Evolutionary conservation across 306 rosid genomes (phyloP).

Genomic region (Adenanthera pavonina): DNA sequence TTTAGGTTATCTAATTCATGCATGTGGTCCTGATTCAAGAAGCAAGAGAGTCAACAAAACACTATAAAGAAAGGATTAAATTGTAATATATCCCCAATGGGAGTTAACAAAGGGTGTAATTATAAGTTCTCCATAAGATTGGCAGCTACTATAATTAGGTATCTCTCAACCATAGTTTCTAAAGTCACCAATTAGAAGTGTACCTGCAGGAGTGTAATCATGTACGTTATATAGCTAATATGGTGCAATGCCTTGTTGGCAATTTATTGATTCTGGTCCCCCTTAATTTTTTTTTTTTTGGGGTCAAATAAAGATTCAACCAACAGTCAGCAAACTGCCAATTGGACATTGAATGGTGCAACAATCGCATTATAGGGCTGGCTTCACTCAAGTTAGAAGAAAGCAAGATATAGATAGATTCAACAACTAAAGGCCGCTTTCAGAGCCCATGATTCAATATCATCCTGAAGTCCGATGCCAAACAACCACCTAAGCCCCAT

Average conservation of each 20-base stretch:
- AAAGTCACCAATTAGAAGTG: neutral
- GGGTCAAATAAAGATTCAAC: neutral
- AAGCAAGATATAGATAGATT: neutral
- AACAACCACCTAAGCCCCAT: neutral
- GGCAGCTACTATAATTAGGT: neutral
- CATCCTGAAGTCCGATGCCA: neutral
- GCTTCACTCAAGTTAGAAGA: constrained; percentile 14
- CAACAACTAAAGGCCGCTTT: neutral
- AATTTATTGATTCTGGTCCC: constrained; percentile 4
- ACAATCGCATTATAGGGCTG: neutral
- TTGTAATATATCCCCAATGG: neutral
- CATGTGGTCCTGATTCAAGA: constrained; percentile 28
- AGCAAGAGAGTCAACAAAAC: constrained; percentile 9
- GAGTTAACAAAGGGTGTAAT: neutral
- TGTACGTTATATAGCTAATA: neutral
- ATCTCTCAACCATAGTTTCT: neutral
- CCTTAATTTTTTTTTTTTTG: neutral
- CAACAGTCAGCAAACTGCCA: neutral
- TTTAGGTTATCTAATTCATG: constrained; percentile 25
- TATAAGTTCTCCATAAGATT: constrained; percentile 5
- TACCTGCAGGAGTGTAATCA: neutral
- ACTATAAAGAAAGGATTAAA: constrained; percentile 15
- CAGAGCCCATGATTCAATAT: neutral
- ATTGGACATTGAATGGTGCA: neutral
- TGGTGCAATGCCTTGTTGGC: neutral